Conservation (phyloP, 495 filamentous ascomycete genomes). For the Xylaria cubensis region DNA sequence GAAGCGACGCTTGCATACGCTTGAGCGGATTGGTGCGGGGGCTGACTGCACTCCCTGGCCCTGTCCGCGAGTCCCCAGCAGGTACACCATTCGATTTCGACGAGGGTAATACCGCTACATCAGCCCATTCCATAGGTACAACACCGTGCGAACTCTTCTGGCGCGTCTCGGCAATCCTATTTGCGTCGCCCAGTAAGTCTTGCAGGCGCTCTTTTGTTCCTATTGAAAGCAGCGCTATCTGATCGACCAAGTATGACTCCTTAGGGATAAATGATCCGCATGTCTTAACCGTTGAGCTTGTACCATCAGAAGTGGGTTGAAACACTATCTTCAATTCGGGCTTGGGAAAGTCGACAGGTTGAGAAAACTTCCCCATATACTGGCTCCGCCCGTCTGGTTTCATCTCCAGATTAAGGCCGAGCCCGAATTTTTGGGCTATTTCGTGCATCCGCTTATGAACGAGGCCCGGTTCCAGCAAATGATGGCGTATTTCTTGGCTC, state of each 20-base stretch:
- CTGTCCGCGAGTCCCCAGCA: slow-evolving; percentile 44
- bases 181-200: slow-evolving; percentile 73
- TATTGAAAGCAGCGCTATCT: slow-evolving; percentile 76
- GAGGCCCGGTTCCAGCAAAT: slow-evolving; percentile 49
- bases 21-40: slow-evolving; percentile 63
- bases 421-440: slow-evolving; percentile 64
- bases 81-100: slow-evolving; percentile 40
- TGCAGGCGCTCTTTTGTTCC: slow-evolving; percentile 74
- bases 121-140: slow-evolving; percentile 72
- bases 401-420: slow-evolving; percentile 60
- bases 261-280: slow-evolving; percentile 69
- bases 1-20: slow-evolving; percentile 54
- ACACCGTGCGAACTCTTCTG: slow-evolving; percentile 74
- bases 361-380: slow-evolving; percentile 50
- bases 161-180: slow-evolving; percentile 66
- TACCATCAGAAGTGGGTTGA: slow-evolving; percentile 56
- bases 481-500: slow-evolving; percentile 53
- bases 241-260: slow-evolving; percentile 72
- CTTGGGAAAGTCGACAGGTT: slow-evolving; percentile 61
- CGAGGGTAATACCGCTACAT: slow-evolving; percentile 60
- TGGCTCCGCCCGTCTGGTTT: slow-evolving; percentile 52
- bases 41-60: slow-evolving; percentile 52
- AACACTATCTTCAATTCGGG: slow-evolving; percentile 34
- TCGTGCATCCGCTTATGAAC: slow-evolving; percentile 60
- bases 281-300: slow-evolving; percentile 56